A percentile compares a stretch with the other conserved stretches of the same genome.
Evolutionary conservation across 768 basidiomycete species (phyloP).

Genomic region (Peribolospora baueri): DNA sequence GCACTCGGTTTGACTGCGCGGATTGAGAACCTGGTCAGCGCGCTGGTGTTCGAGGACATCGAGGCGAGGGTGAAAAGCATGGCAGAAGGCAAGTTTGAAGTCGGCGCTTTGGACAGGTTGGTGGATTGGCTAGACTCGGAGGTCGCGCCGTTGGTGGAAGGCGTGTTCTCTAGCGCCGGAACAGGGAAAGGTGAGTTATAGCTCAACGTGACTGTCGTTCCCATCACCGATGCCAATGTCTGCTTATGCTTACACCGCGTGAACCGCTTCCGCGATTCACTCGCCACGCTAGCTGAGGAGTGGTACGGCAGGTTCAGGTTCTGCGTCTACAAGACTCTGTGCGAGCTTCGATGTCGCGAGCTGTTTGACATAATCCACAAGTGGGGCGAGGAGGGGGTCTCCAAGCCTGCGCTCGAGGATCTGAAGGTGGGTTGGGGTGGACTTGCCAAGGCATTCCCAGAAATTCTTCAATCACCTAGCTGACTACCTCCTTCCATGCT

Average conservation of each 20-base stretch:
- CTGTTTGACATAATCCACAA: conserved; percentile 93
- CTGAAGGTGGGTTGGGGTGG: conserved; percentile 32
- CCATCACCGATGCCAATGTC: not conserved
- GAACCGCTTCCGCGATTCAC: conserved; percentile 19
- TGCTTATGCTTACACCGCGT: conserved; percentile 31
- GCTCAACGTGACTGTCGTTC: not conserved
- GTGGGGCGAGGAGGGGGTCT: conserved; percentile 40
- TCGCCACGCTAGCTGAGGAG: not conserved
- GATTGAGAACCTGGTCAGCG: conserved; percentile 58
- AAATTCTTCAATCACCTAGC: not conserved
- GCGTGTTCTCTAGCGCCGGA: conserved; percentile 47
- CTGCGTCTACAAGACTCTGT: conserved; percentile 21
- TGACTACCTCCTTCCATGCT: not conserved
- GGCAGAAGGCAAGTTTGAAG: conserved; percentile 36
- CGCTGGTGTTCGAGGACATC: conserved; percentile 66
- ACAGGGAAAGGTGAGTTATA: conserved; percentile 31
- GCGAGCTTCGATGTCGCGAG: conserved; percentile 29
- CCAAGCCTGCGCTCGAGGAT: conserved; percentile 58
- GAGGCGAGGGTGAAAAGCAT: conserved; percentile 42
- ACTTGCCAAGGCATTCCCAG: not conserved
- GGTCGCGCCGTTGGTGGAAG: conserved; percentile 59
- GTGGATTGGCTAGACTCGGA: conserved; percentile 53
- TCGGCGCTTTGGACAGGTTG: conserved; percentile 34
- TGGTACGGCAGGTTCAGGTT: not conserved
- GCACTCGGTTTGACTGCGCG: conserved; percentile 49